Conservation (phyloP, 2,329 filamentous ascomycete species). For the Diaporthe helianthi region DNA sequence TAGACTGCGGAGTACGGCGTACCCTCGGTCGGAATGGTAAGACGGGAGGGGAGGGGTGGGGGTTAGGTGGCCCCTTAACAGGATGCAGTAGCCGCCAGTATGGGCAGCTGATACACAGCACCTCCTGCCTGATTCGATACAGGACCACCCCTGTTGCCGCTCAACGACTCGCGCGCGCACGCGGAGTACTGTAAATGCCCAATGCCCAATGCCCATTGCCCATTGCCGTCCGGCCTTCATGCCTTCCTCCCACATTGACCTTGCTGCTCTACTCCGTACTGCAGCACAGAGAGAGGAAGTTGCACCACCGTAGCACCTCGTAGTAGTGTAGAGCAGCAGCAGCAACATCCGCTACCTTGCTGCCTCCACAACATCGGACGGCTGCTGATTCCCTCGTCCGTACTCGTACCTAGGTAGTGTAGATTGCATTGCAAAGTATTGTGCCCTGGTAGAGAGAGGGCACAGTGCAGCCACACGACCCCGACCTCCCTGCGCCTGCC, state of each 20-base stretch:
- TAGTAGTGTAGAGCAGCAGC: not conserved
- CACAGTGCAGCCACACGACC: slow-evolving; percentile 22
- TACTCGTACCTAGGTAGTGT: too few species aligned
- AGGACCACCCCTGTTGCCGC: slow-evolving; percentile 8
- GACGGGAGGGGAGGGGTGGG: slow-evolving; percentile 15
- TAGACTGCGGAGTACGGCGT: too few species aligned
- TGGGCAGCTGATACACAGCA: slow-evolving; percentile 22
- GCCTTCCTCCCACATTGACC: not conserved
- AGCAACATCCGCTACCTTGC: not conserved
- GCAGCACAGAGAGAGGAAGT: too few species aligned
- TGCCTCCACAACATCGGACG: not conserved
- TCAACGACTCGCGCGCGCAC: slow-evolving; percentile 14
- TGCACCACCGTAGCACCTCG: not conserved
- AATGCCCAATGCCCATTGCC: not conserved
- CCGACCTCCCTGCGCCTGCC: slow-evolving; percentile 21
- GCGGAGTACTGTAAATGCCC: slow-evolving; percentile 16
- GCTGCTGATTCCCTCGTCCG: not conserved
- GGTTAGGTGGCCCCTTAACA: slow-evolving; percentile 28
- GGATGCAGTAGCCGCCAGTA: slow-evolving; percentile 27
- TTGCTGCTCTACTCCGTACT: not conserved
- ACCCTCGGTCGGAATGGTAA: not conserved
- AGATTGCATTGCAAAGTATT: slow-evolving; percentile 9
- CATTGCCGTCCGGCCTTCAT: not conserved
- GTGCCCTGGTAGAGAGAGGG: not conserved
- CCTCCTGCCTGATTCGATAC: slow-evolving; percentile 17